phyloP scores from a whole-genome alignment of 192 early-diverging fungal genomes.

The Endogone sp. region DNA sequence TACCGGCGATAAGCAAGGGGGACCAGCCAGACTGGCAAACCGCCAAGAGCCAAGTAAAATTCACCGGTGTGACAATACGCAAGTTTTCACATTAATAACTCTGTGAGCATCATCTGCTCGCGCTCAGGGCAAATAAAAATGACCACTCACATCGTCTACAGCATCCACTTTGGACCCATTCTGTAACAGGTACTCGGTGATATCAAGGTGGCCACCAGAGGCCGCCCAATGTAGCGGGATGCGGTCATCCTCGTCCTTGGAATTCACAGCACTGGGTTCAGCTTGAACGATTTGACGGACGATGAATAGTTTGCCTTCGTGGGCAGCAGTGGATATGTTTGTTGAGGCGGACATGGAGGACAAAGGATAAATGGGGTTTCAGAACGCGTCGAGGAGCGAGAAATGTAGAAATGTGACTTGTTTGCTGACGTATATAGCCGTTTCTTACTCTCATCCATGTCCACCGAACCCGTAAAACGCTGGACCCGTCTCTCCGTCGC shows the following conservation, averaged over 20 bases:
- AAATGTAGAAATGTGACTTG: no score
- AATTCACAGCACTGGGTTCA: conserved; percentile 45
- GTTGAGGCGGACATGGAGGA: background rate
- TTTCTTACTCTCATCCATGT: no score
- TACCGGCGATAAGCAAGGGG: conserved; percentile 53
- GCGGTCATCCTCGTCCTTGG: conserved; percentile 62
- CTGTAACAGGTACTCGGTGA: conserved; percentile 63
- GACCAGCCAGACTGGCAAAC: conserved; percentile 43
- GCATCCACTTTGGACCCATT: conserved; percentile 62
- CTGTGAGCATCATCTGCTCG: no score
- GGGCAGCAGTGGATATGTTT: conserved; percentile 32
- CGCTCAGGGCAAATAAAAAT: no score
- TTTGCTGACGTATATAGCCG: no score
- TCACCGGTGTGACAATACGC: no score
- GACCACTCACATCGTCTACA: conserved; percentile 56
- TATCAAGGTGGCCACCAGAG: conserved; percentile 63
- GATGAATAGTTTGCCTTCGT: conserved; percentile 37
- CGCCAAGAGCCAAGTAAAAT: background rate
- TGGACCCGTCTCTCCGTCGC: background rate
- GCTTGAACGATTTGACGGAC: conserved; percentile 46
- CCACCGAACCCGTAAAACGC: background rate
- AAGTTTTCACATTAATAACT: no score
- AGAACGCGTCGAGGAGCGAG: background rate
- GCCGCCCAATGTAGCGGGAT: conserved; percentile 55
- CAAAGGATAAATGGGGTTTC: background rate